Conservation (phyloP, 2,329 filamentous ascomycete species). For the Salinomyces thailandicus region DNA sequence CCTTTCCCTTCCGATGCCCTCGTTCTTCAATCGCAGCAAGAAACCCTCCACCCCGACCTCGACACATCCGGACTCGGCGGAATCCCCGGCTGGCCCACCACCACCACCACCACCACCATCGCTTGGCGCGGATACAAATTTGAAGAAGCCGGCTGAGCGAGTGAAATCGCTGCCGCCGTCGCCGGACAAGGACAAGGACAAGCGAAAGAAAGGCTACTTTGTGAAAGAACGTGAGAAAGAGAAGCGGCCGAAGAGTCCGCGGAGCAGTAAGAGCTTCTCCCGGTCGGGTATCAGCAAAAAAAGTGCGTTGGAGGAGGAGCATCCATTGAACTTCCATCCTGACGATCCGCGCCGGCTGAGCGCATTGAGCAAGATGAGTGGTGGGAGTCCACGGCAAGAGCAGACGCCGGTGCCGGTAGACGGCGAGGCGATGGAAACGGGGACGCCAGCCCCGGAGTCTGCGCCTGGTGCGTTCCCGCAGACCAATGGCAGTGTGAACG, state of each 20-base stretch:
- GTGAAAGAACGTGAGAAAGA: conserved; percentile 19
- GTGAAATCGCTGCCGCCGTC: background rate
- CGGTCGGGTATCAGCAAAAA: conserved; percentile 18
- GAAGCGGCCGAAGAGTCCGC: conserved; percentile 14
- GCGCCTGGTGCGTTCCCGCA: conserved; percentile 40
- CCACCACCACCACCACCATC: background rate
- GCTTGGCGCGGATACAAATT: background rate
- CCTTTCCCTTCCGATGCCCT: conserved; percentile 2
- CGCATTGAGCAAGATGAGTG: conserved; percentile 36
- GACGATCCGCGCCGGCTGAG: conserved; percentile 75
- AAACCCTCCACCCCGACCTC: background rate
- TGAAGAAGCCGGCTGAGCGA: background rate
- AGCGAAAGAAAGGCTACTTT: conserved; percentile 17
- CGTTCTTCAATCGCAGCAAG: conserved; percentile 2
- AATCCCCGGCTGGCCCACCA: conserved; percentile 1
- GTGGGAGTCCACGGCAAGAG: conserved; percentile 7
- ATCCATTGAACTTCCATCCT: conserved; percentile 82
- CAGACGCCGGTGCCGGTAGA: conserved; percentile 14
- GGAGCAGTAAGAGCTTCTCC: conserved; percentile 20
- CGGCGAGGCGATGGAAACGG: conserved; percentile 20
- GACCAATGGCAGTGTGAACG: conserved; percentile 32
- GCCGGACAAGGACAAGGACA: conserved; percentile 6
- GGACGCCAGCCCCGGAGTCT: conserved; percentile 20
- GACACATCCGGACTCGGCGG: background rate
- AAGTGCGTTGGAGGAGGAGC: conserved; percentile 57